These are phyloP conservation scores for Thalassiosira livingstoniorum DNA, from an alignment of 352 stramenopile species.

Conservation along the genomic window DNA sequence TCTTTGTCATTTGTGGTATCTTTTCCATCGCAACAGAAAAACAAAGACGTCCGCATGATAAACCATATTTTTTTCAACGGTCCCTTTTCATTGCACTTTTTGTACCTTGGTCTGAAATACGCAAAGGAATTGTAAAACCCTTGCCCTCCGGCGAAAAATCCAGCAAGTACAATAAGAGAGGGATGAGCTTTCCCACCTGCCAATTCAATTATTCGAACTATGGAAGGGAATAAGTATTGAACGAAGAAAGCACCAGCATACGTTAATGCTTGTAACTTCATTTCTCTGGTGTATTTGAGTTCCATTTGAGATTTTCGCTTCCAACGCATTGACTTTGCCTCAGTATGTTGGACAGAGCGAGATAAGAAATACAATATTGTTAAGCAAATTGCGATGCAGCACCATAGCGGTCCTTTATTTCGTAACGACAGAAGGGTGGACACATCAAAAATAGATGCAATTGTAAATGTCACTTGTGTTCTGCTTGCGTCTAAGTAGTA, in stretches of 20 bases:
- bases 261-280: neutral
- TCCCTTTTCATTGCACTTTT: neutral
- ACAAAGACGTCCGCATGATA: neutral
- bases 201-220: neutral
- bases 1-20: neutral
- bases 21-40: slow-evolving; percentile 1
- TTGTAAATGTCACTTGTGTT: neutral
- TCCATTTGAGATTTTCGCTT: neutral
- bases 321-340: neutral
- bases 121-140: neutral
- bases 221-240: neutral
- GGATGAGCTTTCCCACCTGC: neutral
- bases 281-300: neutral
- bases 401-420: neutral
- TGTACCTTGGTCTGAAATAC: neutral
- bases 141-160: neutral
- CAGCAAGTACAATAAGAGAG: neutral
- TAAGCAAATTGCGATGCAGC: no score
- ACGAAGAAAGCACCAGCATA: neutral
- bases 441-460: neutral
- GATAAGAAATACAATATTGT: neutral
- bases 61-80: neutral
- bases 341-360: neutral
- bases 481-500: no score
- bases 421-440: neutral